Conservation (phyloP, 1,284 basidiomycete species). For the Pseudozyma flocculosa region DNA sequence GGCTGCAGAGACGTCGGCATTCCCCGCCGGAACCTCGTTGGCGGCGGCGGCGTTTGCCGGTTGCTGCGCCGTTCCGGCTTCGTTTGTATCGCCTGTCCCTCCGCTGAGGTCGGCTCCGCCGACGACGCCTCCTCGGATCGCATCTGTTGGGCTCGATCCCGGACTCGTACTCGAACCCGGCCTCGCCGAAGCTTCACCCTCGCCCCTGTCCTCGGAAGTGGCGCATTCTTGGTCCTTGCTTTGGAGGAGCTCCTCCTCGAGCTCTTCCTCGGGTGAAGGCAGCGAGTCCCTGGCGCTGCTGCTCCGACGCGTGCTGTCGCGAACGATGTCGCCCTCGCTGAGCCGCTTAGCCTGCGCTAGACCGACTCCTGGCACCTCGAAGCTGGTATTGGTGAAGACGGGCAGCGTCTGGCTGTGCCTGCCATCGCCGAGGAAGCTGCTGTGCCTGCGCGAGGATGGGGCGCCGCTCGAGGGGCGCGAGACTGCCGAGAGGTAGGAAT, state of each 20-base stretch:
- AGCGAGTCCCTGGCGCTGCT: neutral
- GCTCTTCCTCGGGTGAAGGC: slow-evolving; percentile 2
- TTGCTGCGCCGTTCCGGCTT: too few relatives aligned
- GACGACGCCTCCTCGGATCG: too few relatives aligned
- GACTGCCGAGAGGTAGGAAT: slow-evolving; percentile 2
- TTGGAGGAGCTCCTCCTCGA: slow-evolving; percentile 2
- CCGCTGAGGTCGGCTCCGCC: too few relatives aligned
- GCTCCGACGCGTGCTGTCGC: neutral
- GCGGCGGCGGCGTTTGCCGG: too few relatives aligned
- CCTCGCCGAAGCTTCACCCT: too few relatives aligned
- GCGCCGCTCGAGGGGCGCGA: slow-evolving; percentile 7
- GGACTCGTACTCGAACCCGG: too few relatives aligned
- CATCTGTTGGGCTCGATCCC: too few relatives aligned
- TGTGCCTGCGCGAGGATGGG: slow-evolving; percentile 24
- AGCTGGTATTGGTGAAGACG: slow-evolving; percentile 22
- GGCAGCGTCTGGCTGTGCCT: slow-evolving; percentile 16
- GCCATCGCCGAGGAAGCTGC: slow-evolving; percentile 30
- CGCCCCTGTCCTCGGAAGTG: too few relatives aligned
- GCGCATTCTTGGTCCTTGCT: neutral
- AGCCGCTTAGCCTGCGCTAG: slow-evolving; percentile 1
- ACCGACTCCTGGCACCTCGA: slow-evolving; percentile 2
- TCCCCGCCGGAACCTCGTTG: too few relatives aligned
- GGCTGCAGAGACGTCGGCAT: too few relatives aligned
- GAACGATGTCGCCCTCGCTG: slow-evolving; percentile 6
- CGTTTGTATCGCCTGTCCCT: too few relatives aligned